phyloP scores from a whole-genome alignment of 805 yeast species.

The Wickerhamiella azymoides region DNA sequence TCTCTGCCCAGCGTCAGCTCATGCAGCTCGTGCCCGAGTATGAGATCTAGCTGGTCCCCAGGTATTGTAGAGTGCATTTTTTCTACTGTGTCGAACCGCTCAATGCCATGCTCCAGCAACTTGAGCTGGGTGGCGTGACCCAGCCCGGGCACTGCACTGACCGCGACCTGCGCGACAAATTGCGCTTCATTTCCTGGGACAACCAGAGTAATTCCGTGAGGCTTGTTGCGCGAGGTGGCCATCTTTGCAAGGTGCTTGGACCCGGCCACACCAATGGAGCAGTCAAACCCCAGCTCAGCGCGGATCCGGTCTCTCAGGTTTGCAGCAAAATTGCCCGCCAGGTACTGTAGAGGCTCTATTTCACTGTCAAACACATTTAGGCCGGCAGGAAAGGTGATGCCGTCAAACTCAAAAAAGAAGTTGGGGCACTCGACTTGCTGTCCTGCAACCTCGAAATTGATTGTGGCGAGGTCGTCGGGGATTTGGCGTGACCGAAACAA shows the following conservation, averaged over 20 bases:
- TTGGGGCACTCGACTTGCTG: conserved; percentile 15
- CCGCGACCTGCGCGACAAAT: conserved; percentile 13
- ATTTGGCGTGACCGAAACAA: not conserved
- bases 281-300: conserved; percentile 19
- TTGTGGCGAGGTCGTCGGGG: not conserved
- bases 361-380: conserved; percentile 1
- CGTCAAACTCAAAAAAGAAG: conserved; percentile 21
- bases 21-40: conserved; percentile 8
- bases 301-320: conserved; percentile 19
- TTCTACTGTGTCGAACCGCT: conserved; percentile 8
- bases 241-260: conserved; percentile 22
- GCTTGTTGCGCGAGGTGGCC: conserved; percentile 22
- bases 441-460: not conserved
- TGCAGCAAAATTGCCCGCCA: conserved; percentile 21
- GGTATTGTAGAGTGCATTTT: conserved; percentile 3
- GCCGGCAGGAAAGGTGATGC: conserved; percentile 16
- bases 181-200: conserved; percentile 17
- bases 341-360: conserved; percentile 13
- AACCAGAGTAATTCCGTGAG: conserved; percentile 21
- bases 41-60: not conserved
- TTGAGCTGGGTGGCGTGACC: conserved; percentile 14
- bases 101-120: conserved; percentile 1
- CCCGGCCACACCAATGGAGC: conserved; percentile 23
- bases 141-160: conserved; percentile 20
- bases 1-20: conserved; percentile 13